Conservation (phyloP, 768 basidiomycete species). For the Lentinula raphanica region DNA sequence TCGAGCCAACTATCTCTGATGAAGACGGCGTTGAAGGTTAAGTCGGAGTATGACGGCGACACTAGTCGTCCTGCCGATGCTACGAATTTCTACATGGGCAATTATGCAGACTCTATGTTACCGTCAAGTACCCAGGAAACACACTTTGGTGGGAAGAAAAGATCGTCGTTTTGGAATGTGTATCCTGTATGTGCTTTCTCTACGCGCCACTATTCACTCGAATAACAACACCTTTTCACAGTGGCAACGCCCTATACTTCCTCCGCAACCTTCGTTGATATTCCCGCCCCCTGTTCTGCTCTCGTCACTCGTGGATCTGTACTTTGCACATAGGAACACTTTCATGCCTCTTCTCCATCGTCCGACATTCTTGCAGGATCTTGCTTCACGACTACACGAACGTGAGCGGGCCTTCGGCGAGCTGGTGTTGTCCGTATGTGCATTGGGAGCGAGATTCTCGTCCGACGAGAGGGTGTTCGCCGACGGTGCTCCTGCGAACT, state of each 20-base stretch:
- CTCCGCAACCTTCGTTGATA: not conserved
- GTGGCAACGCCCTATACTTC: slow-evolving; percentile 6
- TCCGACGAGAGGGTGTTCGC: slow-evolving; percentile 56
- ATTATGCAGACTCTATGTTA: not conserved
- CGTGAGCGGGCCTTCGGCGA: slow-evolving; percentile 41
- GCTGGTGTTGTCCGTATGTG: slow-evolving; percentile 48
- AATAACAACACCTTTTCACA: not conserved
- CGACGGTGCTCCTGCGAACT: slow-evolving; percentile 33
- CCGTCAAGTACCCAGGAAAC: not conserved
- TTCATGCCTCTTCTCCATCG: slow-evolving; percentile 68
- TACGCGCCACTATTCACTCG: not conserved
- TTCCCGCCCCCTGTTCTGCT: slow-evolving; percentile 56
- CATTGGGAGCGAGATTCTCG: slow-evolving; percentile 54
- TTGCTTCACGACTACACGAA: slow-evolving; percentile 45
- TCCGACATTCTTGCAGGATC: slow-evolving; percentile 54
- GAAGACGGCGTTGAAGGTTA: slow-evolving; percentile 32
- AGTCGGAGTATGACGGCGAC: slow-evolving; percentile 30
- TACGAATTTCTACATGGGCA: not conserved
- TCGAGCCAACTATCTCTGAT: slow-evolving; percentile 53
- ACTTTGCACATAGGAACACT: slow-evolving; percentile 53
- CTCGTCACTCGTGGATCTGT: slow-evolving; percentile 49
- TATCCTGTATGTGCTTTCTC: slow-evolving; percentile 25
- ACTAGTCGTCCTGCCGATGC: no score
- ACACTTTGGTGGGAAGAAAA: not conserved
- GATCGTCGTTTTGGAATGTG: slow-evolving; percentile 13